Conservation (phyloP, 352 stramenopile species). For the Pythium apleroticum region DNA sequence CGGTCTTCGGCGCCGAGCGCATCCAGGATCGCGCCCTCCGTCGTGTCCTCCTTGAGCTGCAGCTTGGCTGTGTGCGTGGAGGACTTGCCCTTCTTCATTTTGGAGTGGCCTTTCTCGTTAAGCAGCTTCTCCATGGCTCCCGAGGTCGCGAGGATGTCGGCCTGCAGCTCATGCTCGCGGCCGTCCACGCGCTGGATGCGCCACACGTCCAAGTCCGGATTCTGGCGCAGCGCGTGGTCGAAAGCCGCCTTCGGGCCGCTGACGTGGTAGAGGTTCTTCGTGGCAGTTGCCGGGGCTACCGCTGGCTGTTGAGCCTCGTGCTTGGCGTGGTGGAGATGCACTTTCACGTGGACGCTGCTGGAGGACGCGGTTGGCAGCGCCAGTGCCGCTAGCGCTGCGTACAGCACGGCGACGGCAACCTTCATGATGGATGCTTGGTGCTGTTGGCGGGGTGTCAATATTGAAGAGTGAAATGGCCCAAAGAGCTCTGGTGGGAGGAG, state of each 20-base stretch:
- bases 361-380: neutral
- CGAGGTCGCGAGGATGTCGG: slow-evolving; percentile 23
- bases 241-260: slow-evolving; percentile 24
- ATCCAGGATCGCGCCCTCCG: slow-evolving; percentile 22
- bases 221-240: slow-evolving; percentile 15
- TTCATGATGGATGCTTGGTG: neutral
- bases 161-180: slow-evolving; percentile 4
- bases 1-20: slow-evolving; percentile 40
- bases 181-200: neutral
- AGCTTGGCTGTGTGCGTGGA: slow-evolving; percentile 7
- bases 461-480: neutral
- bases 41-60: slow-evolving; percentile 24
- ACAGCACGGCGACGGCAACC: slow-evolving; percentile 6
- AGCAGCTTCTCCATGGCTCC: slow-evolving; percentile 14
- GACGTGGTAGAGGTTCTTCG: slow-evolving; percentile 26
- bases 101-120: slow-evolving; percentile 1
- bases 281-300: neutral
- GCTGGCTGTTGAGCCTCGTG: neutral
- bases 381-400: slow-evolving; percentile 7
- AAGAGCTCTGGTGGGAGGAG: neutral
- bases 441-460: neutral
- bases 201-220: slow-evolving; percentile 27
- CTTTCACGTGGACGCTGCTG: slow-evolving; percentile 12
- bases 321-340: slow-evolving; percentile 20
- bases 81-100: slow-evolving; percentile 11